A percentile compares a stretch with the other conserved stretches of the same genome.
Evolutionary conservation across 441 rosid species (phyloP).

Genomic region (Eruca vesicaria): DNA sequence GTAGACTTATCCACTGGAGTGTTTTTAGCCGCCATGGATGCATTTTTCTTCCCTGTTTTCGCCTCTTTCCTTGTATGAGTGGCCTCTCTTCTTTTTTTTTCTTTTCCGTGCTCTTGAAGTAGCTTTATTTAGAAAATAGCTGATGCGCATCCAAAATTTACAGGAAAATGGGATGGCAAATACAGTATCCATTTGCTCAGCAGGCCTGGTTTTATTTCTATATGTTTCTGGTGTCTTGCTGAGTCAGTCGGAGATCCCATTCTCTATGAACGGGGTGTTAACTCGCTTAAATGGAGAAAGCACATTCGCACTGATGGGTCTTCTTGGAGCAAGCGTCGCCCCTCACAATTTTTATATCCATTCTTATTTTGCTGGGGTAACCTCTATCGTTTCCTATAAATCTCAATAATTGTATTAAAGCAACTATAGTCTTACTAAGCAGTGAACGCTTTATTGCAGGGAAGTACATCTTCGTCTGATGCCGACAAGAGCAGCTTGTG

Average conservation of each 20-base stretch:
- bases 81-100: constrained; percentile 1
- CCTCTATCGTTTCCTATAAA: constrained; percentile 10
- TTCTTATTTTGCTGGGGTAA: constrained; percentile 84
- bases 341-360: constrained; percentile 98
- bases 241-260: constrained; percentile 80
- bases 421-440: constrained; percentile 17
- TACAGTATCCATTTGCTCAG: constrained; percentile 50
- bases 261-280: constrained; percentile 54
- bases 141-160: constrained; percentile 21
- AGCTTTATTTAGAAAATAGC: not conserved
- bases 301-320: constrained; percentile 86
- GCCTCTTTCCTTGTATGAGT: constrained; percentile 69
- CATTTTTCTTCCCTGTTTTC: constrained; percentile 77
- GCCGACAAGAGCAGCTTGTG: constrained; percentile 59
- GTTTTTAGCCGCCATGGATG: constrained; percentile 84
- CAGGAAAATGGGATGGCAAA: constrained; percentile 72
- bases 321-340: constrained; percentile 95
- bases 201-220: constrained; percentile 57
- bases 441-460: constrained; percentile 44
- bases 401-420: not conserved
- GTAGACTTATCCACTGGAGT: constrained; percentile 79
- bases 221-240: constrained; percentile 71
- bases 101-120: not conserved
- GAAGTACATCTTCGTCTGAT: constrained; percentile 48
- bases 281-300: constrained; percentile 73